Conservation (phyloP, 257 asterid species). For the Nicotiana noctiflora region DNA sequence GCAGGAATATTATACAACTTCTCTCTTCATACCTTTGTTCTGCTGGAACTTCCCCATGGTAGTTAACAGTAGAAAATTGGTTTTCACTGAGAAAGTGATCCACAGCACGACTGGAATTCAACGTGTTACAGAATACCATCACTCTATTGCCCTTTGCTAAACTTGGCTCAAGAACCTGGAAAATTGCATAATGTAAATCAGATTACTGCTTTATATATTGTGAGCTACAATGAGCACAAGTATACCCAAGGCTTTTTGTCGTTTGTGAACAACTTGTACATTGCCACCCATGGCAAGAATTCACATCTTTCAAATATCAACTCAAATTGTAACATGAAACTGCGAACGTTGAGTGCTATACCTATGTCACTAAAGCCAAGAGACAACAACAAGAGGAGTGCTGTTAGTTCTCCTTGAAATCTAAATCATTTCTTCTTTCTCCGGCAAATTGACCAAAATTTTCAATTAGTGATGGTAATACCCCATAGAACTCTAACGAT, state of each 20-base stretch:
- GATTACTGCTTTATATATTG: not conserved
- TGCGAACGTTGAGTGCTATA: not conserved
- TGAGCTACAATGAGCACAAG: not conserved
- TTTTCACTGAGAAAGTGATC: conserved; percentile 85
- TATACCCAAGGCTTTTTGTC: not conserved
- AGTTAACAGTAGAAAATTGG: conserved; percentile 82
- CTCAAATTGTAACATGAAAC: not conserved
- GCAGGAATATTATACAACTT: not conserved
- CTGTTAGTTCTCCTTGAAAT: not conserved
- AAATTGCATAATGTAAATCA: not conserved
- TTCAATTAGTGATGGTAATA: not conserved
- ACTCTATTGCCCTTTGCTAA: conserved; percentile 92
- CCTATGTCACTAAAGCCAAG: not conserved
- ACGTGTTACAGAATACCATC: conserved; percentile 96
- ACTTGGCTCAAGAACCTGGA: conserved; percentile 98
- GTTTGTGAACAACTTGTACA: not conserved
- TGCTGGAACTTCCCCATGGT: conserved; percentile 98
- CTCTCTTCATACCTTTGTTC: conserved; percentile 66
- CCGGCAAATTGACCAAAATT: not conserved
- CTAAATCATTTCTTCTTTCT: not conserved
- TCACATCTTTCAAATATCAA: not conserved
- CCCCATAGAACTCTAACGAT: not conserved
- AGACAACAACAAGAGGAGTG: not conserved
- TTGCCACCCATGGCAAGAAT: not conserved
- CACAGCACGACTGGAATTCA: conserved; percentile 96